Base-by-base conservation (phyloP, 192 early-diverging fungal species). In the Podila minutissima region DNA sequence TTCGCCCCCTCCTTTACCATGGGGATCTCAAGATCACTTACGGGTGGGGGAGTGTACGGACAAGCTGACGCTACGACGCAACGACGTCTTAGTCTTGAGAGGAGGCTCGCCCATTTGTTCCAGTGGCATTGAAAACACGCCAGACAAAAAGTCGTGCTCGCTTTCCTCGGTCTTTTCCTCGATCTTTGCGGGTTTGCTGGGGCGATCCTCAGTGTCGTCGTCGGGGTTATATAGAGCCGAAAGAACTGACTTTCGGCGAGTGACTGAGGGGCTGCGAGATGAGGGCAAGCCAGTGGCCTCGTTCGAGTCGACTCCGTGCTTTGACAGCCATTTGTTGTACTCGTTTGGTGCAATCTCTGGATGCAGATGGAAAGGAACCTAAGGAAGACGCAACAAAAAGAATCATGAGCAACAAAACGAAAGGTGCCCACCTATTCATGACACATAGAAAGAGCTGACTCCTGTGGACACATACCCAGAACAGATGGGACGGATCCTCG, bases 331-430 rank as follows among this genome's bases (percentile, higher is more conserved):
- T 61, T 68, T 74, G 41, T 76, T 82, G 71, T 82, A 85, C 62
- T 85, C 84, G 49, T 85, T 85, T 28, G 84, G 84, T 26, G 84
- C 84, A 60, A 85, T 85, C 51, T 85, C 84, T 22, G 84, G 84
- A 49, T 85, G 84, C 5, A 85, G 72, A 78, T 85, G 84, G 59
- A 82, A 81, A 24, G 84, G 84, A 53, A 81, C 77, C 77, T 81
- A 66, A 17, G 19, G 22, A 51, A 13, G 11, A 15, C 26, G 15
- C 26, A 49, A 13, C 22, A 53, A 20, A 28, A 32, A 3, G 20
- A n/a, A 48, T 3, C 12, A 8, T 64, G 5, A 24, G 33, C 13
- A n/a, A 28, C 26, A 60, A 59, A 35, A 35, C 51, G 19, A 53
- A 66, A 66, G 31, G 12, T 13, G 19, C 17, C 50, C n/a, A 10